Conservation (phyloP, 306 rosid species). For the Canavalia ensiformis region DNA sequence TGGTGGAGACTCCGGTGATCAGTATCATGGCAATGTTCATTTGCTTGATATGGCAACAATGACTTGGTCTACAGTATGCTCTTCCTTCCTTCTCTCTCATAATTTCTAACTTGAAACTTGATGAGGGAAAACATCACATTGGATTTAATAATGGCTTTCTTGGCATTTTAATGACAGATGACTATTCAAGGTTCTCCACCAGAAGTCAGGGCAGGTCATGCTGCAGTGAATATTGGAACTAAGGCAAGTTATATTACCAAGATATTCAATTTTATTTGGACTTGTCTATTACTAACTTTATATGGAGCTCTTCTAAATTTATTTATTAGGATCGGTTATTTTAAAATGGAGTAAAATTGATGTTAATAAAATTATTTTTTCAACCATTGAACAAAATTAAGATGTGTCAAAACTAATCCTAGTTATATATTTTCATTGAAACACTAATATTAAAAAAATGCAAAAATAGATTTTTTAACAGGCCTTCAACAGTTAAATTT, state of each 20-base stretch:
- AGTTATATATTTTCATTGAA: too few relatives aligned
- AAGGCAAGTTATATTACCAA: slow-evolving; percentile 60
- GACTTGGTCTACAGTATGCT: slow-evolving; percentile 78
- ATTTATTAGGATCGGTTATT: not conserved
- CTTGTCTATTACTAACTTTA: not conserved
- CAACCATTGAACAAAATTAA: too few relatives aligned
- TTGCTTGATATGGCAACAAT: slow-evolving; percentile 74
- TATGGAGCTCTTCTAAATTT: not conserved
- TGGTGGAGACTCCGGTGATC: slow-evolving; percentile 88
- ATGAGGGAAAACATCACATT: not conserved
- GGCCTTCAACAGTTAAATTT: not conserved
- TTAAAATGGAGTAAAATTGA: too few relatives aligned
- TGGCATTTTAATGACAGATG: slow-evolving; percentile 60
- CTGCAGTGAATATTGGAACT: slow-evolving; percentile 75
- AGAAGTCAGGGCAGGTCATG: slow-evolving; percentile 84
- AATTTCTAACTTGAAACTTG: not conserved
- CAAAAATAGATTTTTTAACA: too few relatives aligned
- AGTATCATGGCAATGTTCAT: slow-evolving; percentile 73
- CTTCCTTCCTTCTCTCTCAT: slow-evolving; percentile 16
- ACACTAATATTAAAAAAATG: too few relatives aligned
- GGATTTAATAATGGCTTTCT: slow-evolving; percentile 9
- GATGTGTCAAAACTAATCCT: too few relatives aligned
- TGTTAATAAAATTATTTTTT: too few relatives aligned
- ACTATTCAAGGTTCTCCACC: slow-evolving; percentile 80
- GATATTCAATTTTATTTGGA: not conserved